Conservation (phyloP, 2,329 filamentous ascomycete genomes). For the Colletotrichum higginsianum region DNA sequence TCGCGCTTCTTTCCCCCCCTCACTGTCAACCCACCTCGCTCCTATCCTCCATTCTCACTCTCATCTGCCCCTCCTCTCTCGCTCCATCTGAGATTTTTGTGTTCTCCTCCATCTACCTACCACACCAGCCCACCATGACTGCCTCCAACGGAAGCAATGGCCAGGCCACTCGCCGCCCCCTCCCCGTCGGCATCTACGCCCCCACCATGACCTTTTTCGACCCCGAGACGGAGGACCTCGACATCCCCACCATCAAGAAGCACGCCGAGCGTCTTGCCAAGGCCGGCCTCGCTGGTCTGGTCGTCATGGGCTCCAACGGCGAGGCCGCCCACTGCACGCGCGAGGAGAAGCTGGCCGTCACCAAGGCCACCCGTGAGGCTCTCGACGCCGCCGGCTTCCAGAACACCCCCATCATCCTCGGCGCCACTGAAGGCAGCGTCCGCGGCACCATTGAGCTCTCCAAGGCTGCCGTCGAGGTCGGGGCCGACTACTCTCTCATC, state of each 20-base stretch:
- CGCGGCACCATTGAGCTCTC: conserved; percentile 83
- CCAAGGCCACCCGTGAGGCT: conserved; percentile 83
- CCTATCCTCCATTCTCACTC: conserved; percentile 22
- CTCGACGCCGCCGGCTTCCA: conserved; percentile 85
- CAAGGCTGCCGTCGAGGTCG: conserved; percentile 75
- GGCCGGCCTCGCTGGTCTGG: conserved; percentile 84
- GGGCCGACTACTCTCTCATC: conserved; percentile 85
- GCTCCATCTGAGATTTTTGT: conserved; percentile 33
- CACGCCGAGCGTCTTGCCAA: conserved; percentile 84
- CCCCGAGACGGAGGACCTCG: conserved; percentile 85
- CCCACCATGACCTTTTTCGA: conserved; percentile 95
- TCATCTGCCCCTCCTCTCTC: not conserved
- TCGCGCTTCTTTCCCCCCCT: conserved; percentile 12
- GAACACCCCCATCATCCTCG: conserved; percentile 84
- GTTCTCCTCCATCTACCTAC: conserved; percentile 23
- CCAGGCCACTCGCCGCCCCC: conserved; percentile 62
- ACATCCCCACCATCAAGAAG: conserved; percentile 83
- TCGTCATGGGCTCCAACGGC: conserved; percentile 92
- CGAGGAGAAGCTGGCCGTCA: conserved; percentile 83
- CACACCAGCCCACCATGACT: conserved; percentile 40
- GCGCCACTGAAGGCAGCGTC: conserved; percentile 86
- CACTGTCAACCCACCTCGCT: conserved; percentile 42
- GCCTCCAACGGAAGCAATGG: conserved; percentile 44
- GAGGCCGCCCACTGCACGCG: conserved; percentile 88
- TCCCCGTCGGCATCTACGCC: conserved; percentile 88